Conservation (phyloP, 805 yeast genomes). For the Hanseniaspora vineae region DNA sequence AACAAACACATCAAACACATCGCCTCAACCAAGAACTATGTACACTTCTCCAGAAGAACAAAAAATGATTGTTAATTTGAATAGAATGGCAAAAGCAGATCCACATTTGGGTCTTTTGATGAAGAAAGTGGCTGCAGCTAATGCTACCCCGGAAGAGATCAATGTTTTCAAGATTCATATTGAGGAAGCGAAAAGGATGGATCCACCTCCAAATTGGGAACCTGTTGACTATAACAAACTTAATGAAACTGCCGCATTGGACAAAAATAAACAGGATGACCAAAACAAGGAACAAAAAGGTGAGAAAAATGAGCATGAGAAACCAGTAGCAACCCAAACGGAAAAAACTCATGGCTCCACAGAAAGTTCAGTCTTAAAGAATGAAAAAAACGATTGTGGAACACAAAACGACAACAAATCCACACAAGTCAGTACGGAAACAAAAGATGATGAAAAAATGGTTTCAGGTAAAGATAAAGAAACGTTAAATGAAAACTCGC, state of each 20-base stretch:
- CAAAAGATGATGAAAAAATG: no score
- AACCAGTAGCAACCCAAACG: background rate
- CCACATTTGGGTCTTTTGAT: conserved; percentile 54
- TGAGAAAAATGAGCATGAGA: conserved; percentile 8
- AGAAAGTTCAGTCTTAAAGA: no score
- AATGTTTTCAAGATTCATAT: conserved; percentile 70
- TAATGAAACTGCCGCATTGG: background rate
- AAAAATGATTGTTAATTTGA: conserved; percentile 74
- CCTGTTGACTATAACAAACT: conserved; percentile 6
- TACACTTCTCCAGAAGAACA: conserved; percentile 44
- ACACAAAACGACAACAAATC: no score
- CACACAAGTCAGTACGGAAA: no score
- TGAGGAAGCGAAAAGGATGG: conserved; percentile 65
- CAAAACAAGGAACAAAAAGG: background rate
- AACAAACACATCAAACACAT: background rate
- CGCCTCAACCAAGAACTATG: background rate
- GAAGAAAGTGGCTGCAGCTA: conserved; percentile 79
- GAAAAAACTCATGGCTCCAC: no score
- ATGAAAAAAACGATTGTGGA: no score
- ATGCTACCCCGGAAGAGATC: conserved; percentile 60
- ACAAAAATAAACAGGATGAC: background rate
- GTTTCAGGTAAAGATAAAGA: no score
- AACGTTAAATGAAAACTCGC: no score
- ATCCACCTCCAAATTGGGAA: conserved; percentile 32
- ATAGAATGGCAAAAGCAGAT: conserved; percentile 68